Evolutionary conservation across 2,329 filamentous ascomycete species (phyloP).

Genomic region (Xylariaceae sp.): DNA sequence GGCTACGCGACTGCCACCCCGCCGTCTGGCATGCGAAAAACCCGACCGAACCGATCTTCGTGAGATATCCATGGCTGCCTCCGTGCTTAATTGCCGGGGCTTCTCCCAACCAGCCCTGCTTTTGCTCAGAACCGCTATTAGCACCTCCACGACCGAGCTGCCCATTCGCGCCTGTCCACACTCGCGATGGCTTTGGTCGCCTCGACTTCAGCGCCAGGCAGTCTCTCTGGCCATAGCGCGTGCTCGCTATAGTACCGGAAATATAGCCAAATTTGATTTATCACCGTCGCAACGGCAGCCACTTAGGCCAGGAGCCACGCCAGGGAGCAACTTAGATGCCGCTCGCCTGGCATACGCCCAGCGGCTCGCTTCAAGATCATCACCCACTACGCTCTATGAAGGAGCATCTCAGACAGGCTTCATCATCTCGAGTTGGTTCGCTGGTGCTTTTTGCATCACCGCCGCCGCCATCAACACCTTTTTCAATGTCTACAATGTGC

Average conservation of each 20-base stretch:
- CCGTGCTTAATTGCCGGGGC: conserved; percentile 20
- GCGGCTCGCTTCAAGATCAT: conserved; percentile 51
- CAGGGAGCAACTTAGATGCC: background rate
- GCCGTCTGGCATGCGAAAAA: background rate
- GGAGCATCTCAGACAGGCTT: conserved; percentile 61
- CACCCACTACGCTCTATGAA: conserved; percentile 59
- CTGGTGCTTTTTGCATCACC: conserved; percentile 48
- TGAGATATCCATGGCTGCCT: conserved; percentile 15
- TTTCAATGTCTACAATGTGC: conserved; percentile 43
- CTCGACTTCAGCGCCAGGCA: no score
- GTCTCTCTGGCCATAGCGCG: no score
- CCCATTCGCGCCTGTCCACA: conserved; percentile 4
- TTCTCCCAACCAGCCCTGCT: conserved; percentile 25
- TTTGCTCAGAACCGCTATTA: conserved; percentile 21
- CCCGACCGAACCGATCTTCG: background rate
- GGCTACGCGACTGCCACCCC: background rate
- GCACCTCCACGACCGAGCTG: conserved; percentile 7
- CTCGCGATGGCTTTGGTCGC: conserved; percentile 4
- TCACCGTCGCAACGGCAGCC: no score
- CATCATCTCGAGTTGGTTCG: conserved; percentile 54
- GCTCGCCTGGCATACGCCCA: conserved; percentile 45
- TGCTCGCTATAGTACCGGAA: no score
- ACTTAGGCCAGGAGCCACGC: background rate
- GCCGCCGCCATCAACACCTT: conserved; percentile 49
- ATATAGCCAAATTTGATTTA: no score